Base-by-base conservation (phyloP, 208 protist species). In the Wallacemonas sp. region DNA sequence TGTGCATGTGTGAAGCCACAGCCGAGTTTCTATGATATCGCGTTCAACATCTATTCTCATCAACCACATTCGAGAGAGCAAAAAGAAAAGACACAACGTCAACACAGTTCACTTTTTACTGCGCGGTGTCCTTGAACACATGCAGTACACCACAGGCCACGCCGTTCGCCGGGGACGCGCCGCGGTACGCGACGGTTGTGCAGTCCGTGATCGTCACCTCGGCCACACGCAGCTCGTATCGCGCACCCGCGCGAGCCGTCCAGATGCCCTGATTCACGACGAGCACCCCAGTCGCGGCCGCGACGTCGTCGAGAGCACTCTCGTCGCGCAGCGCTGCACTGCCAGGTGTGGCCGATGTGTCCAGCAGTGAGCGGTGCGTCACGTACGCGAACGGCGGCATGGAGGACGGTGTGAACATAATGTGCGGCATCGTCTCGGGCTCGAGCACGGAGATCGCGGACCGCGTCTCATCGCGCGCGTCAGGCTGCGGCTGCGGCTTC, bases 201-300 rank as follows among this genome's bases (percentile, higher is more conserved):
- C 78, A 86, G 61, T 93, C 68, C 0, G 63, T 61, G n/a, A 96
- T 85, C 1, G 87, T 93, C 23, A 96, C 79, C 72, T 96, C 90
- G 9, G 80, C 83, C 52, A 96, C 90, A 21, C 86, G 87, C 54
- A 96, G 52, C 61, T 87, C 71, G 66, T 89, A 93, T 67, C 66
- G 77, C 2, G 64, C 74, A 0, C 56, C 48, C 4, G 69, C 68
- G 17, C 90, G 90, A n/a, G 72, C 70, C 11, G 83, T 90, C 85
- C 87, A 96, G 30, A 90, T 74, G 55, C 83, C 85, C 54, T 82
- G 90, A 54, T 96, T 96, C 2, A 94, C 78, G 0, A 96, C 87
- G 6, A 96, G 64, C 1, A 94, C 81, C 36, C 90, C 90, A 0
- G 81, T 81, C 5, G 85, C 85, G 2, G 39, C 23, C 1, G 56